These are phyloP conservation scores for Mycocentrospora acerina DNA, from an alignment of 2,329 filamentous ascomycete species.

Conservation along the genomic window DNA sequence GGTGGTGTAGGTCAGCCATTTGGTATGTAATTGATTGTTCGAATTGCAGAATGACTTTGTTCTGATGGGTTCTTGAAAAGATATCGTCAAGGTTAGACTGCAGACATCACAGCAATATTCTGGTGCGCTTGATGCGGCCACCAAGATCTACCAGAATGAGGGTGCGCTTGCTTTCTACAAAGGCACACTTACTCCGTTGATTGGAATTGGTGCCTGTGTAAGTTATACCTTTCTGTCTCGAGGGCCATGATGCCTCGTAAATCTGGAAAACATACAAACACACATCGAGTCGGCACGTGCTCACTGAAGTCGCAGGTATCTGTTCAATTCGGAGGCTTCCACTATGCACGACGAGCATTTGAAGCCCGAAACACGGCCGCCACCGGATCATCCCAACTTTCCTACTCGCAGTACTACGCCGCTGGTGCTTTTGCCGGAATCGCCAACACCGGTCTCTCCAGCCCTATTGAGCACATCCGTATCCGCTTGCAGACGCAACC, in stretches of 20 bases:
- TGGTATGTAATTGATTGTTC: constrained; percentile 45
- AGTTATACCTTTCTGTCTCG: constrained; percentile 43
- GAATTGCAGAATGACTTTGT: constrained; percentile 17
- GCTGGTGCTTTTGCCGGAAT: constrained; percentile 91
- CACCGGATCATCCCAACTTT: constrained; percentile 55
- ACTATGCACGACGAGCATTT: constrained; percentile 83
- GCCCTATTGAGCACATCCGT: constrained; percentile 94
- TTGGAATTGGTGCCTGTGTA: constrained; percentile 92
- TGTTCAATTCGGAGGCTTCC: constrained; percentile 98
- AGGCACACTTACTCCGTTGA: constrained; percentile 87
- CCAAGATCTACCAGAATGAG: constrained; percentile 83
- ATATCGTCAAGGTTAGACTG: constrained; percentile 82
- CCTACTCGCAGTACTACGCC: constrained; percentile 84
- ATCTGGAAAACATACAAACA: no score
- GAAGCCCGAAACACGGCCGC: constrained; percentile 67
- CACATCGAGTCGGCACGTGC: neutral
- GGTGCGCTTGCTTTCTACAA: constrained; percentile 96
- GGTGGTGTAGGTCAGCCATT: constrained; percentile 62
- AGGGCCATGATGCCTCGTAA: neutral
- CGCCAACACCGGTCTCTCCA: constrained; percentile 83
- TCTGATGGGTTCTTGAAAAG: constrained; percentile 66
- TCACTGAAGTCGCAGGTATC: constrained; percentile 55
- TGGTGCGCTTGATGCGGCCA: constrained; percentile 76
- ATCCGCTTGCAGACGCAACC: constrained; percentile 96
- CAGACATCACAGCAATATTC: constrained; percentile 85